Evolutionary conservation across 2,329 filamentous ascomycete genomes (phyloP), one percentile per base, ranked within the genome.

Genomic region (Exophiala mesophila): DNA sequence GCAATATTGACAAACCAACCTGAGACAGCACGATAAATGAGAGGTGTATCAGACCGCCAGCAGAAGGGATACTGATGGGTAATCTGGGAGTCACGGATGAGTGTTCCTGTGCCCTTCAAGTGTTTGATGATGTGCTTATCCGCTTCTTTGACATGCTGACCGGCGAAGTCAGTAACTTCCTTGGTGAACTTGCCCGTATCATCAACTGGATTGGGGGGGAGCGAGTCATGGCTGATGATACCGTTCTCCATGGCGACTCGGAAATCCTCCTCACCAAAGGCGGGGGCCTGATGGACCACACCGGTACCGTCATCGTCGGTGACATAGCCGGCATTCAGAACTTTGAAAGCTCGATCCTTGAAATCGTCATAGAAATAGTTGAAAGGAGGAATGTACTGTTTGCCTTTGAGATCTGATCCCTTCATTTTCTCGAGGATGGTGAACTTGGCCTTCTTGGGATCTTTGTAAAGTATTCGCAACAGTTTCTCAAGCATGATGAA

Each of bases 211-310:
- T 90, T 88, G 1, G 87, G 87, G 13, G 88, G 85, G 21, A 82
- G 74, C 36, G 82, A 78, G 44, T 80, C 73, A 52, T 86, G 82
- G 49, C 67, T 82, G 59, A 94, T 83, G 57, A 90, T 75, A 31
- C 86, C 87, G 35, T 78, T 71, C 44, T 81, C 78, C 44, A 86
- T 65, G 5, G 83, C 84, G 38, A 89, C 78, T 51, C 81, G 81
- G 70, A 90, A 94, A 80, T 94, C 88, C 53, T 94, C 88, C 65
- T 94, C 85, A 73, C 88, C 88, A 59, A 88, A 94, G 2, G 87
- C 85, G 2, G 88, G 88, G 3, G 88, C 79, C 63, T 94, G 87
- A 63, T 94, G 88, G 29, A 94, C 88, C 45, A 94, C 83, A 53
- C 88, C 88, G 13, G 86, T 85, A 77, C 88, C 88, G 56, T 85